Evolutionary conservation across 2,329 filamentous ascomycete genomes (phyloP), one percentile per base, ranked within the genome.

Genomic region (Venturia oleaginea): DNA sequence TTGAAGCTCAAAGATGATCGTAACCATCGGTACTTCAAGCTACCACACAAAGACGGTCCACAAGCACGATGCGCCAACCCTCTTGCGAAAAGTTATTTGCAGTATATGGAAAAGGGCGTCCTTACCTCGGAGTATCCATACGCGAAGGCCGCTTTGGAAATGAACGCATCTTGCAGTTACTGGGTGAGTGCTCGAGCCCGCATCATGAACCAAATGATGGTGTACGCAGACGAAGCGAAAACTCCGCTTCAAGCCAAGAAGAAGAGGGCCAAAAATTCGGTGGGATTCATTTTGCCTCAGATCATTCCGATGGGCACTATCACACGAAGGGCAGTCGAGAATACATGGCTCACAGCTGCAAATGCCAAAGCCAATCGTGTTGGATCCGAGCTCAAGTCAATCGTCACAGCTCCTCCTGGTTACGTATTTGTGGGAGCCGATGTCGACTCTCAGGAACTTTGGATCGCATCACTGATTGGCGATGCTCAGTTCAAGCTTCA

Each of bases 131-230:
- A 96, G 74, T 97, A 89, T 71, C 74, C 86, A 0, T 93, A 97
- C 71, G 94, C 94, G 0, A 97, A 95, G 72, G 92, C 96, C 74
- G 94, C 95, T 0, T 79, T 99, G 54, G 90, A 97, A 70, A 99
- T 99, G 94, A 99, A 99, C 70, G 92, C 94, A 0, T 96, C 92
- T 0, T 99, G 95, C 73, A 97, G 93, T 0, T 99, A 99, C 76
- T 99, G 95, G 94, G 97, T 99, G 70, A 96, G 91, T 71, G 92
- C 94, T 19, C 84, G 94, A 67, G 91, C 96, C 72, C 83, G 94
- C 61, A 99, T 99, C 76, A 93, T 80, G 82, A 90, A 88, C n/a
- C 94, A 99, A 72, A 90, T 97, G 82, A 92, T 96, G 1, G 89
- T 99, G 0, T 97, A 96, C 72, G 82, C 92, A 66, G 80, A 86